Evolutionary conservation across 768 basidiomycete species (phyloP), one percentile per base, ranked within the genome.

Genomic region (Russula lepida): DNA sequence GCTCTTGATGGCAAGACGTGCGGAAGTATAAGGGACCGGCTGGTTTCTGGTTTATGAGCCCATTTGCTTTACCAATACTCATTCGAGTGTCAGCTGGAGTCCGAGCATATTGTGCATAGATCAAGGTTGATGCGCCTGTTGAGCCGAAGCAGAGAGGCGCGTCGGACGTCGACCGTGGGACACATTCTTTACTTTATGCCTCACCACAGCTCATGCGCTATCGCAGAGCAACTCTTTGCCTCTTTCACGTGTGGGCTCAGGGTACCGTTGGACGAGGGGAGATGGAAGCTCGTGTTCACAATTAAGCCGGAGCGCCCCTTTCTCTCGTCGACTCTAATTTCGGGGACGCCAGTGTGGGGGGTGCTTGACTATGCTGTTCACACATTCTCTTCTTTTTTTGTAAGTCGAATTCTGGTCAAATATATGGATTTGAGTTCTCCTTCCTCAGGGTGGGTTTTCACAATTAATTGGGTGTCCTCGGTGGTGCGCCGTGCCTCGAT

Each of bases 261-360:
- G 85, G 86, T 87, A 87, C 71, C 37, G 62, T 69, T 74, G 72
- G 76, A 56, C 57, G 68, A 69, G 75, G 82, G 76, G 62, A 79
- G 76, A 82, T 63, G 54, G 67, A 72, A 41, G 57, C 66, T 41
- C 35, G 35, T 53, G 84, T 78, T 79, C 77, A 75, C 85, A 86
- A 85, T 86, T 88, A 88, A 88, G 86, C 86, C 86, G 86, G 85
- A 86, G 84, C 81, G 71, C 74, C 75, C 78, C 74, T 78, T 39
- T 61, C 70, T 72, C 65, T 64, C 70, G 70, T 72, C 75, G 69
- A 68, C 68, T 58, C 70, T 5, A 71, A 72, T 72, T 41, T 32
- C 7, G 28, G 23, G 39, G 43, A 51, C 74, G 76, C 73, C 63
- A 73, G 76, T 76, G 76, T 71, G 73, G 77, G 74, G 77, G 74